phyloP scores from a whole-genome alignment of 2,329 filamentous ascomycete species.

The Mycosphaerella sp. region DNA sequence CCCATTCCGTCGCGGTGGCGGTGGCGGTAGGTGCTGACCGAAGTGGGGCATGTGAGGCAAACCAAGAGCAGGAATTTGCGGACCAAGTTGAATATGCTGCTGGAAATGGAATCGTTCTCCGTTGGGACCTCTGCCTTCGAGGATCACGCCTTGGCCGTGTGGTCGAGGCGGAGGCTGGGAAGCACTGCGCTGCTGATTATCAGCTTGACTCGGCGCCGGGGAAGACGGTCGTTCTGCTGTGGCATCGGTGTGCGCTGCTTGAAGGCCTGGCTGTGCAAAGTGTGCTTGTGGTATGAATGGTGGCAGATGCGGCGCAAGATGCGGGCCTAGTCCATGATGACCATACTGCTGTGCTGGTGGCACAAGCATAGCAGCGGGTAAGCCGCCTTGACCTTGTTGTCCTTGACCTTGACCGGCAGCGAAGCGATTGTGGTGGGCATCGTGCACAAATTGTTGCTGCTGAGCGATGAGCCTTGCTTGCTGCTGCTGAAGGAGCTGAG shows the following conservation, averaged over 20 bases:
- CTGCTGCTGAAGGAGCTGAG: too few species aligned
- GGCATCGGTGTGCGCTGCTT: background rate
- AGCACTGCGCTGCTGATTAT: conserved; percentile 6
- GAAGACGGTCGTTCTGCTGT: conserved; percentile 2
- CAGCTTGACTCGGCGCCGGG: background rate
- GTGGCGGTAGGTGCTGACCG: background rate
- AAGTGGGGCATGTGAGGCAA: conserved; percentile 2
- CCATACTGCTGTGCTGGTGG: too few species aligned
- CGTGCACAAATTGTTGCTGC: too few species aligned
- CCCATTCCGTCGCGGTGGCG: conserved; percentile 6
- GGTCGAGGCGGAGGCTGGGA: conserved; percentile 15
- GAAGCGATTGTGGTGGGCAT: too few species aligned
- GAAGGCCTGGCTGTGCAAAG: background rate
- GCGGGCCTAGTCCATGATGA: too few species aligned
- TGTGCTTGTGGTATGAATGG: too few species aligned
- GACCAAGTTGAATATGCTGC: conserved; percentile 21
- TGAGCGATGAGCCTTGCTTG: too few species aligned
- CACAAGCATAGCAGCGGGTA: too few species aligned
- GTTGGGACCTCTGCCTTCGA: conserved; percentile 27
- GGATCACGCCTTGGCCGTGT: conserved; percentile 20
- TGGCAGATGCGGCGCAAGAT: too few species aligned
- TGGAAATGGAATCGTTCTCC: conserved; percentile 30
- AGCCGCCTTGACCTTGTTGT: too few species aligned
- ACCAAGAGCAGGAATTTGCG: background rate
- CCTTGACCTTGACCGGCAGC: too few species aligned